Conservation (phyloP, 2,329 filamentous ascomycete species). For the Grosmannia serpens region DNA sequence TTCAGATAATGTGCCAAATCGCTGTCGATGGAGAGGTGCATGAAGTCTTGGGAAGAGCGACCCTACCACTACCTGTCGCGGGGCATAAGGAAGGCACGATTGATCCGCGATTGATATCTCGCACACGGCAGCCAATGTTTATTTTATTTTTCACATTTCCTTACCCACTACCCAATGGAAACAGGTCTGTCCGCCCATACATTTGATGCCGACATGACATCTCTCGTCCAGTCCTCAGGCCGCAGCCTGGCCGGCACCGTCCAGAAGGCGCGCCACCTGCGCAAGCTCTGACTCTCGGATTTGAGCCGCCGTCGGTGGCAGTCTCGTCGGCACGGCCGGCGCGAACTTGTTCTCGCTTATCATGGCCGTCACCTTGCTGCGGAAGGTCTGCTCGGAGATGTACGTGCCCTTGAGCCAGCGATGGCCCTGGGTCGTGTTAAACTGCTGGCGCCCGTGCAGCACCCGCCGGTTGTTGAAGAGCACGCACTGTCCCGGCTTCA, state of each 20-base stretch:
- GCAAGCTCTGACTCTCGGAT: not conserved
- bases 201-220: too few relatives aligned
- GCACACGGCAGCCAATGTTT: too few relatives aligned
- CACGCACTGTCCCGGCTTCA: constrained; percentile 75
- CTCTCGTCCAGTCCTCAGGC: not conserved
- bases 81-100: too few relatives aligned
- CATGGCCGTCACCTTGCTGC: constrained; percentile 18
- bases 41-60: too few relatives aligned
- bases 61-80: too few relatives aligned
- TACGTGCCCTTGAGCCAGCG: constrained; percentile 84
- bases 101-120: too few relatives aligned
- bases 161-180: too few relatives aligned
- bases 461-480: constrained; percentile 85
- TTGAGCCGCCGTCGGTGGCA: not conserved
- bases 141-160: too few relatives aligned
- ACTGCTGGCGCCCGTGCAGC: constrained; percentile 71
- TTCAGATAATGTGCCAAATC: too few relatives aligned
- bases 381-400: constrained; percentile 43
- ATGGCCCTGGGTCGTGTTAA: constrained; percentile 52
- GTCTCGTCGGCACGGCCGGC: not conserved
- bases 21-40: too few relatives aligned
- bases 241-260: not conserved
- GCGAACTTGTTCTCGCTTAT: not conserved
- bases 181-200: too few relatives aligned
- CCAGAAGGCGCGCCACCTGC: not conserved